Evolutionary conservation across 176 grass and related monocot genomes (phyloP).

Genomic region (Oryza longistaminata): DNA sequence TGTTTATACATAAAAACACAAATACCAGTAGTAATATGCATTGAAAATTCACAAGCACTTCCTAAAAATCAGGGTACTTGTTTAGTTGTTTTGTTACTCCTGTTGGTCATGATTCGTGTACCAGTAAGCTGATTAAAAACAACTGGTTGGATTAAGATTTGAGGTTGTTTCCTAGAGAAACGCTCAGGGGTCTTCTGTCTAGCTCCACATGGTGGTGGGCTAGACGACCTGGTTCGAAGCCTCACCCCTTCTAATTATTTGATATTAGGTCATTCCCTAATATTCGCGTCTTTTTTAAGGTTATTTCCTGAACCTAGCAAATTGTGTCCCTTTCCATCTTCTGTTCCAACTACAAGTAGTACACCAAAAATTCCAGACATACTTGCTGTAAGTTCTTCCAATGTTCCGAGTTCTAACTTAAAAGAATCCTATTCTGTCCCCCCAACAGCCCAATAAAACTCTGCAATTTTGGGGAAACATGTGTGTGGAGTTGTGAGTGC

Average conservation of each 20-base stretch:
- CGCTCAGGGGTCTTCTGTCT: too few species aligned
- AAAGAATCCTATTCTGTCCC: conserved; percentile 4
- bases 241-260: too few species aligned
- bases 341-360: not conserved
- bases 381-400: conserved; percentile 10
- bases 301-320: not conserved
- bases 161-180: too few species aligned
- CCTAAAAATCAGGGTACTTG: not conserved
- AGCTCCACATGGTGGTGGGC: too few species aligned
- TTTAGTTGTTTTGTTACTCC: not conserved
- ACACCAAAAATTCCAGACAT: not conserved
- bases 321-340: not conserved
- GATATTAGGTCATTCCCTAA: too few species aligned
- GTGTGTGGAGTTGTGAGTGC: too few species aligned
- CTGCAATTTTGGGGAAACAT: too few species aligned
- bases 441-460: conserved; percentile 3
- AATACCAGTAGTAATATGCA: not conserved
- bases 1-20: not conserved
- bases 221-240: too few species aligned
- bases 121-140: too few species aligned
- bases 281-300: too few species aligned
- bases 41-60: not conserved
- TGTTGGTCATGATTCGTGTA: not conserved
- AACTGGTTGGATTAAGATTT: too few species aligned
- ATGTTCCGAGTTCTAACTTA: not conserved